Evolutionary conservation across 805 yeast species (phyloP), one percentile per base, ranked within the genome.

Genomic region (Metschnikowia henanensis): DNA sequence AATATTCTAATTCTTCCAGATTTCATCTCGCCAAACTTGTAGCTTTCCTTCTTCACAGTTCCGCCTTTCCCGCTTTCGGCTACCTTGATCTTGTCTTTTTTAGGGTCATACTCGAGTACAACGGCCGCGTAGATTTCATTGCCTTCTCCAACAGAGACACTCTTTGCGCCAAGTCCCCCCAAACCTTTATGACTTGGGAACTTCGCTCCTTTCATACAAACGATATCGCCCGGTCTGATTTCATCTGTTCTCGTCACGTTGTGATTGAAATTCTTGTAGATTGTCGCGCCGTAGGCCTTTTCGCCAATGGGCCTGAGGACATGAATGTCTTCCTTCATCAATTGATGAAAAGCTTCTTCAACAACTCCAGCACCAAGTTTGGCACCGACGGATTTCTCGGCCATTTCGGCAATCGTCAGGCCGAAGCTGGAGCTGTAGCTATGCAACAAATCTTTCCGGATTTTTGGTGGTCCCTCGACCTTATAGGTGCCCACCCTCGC

Each of bases 191-290:
- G 87, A 6, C 82, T 78, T 49, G 77, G 80, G 65, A 92, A 91
- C 47, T 76, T 76, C 6, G 89, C 96, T 43, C 81, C 81, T 55
- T 83, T 78, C 49, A 89, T 77, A 39, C 89, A 86, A 32, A 89
- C 64, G 8, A 92, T 73, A 62, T 94, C 98, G 47, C 99, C 99
- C 0, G 95, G 83, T 37, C 77, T 73, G 42, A 90, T 77, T 31
- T 81, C 85, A 42, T 80, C 89, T 23, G 66, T 56, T 52, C 77
- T 81, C 13, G 73, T 65, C 6, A 80, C 76, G 42, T 58, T 61
- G 40, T 65, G 61, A 51, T 65, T 68, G 41, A 49, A 43, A 51
- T 76, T 85, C 50, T 72, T 68, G 64, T 83, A 90, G 48, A 85
- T 73, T 18, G 77, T 73, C n/a, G 76, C 83, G 30, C 98, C 98